These are phyloP conservation scores for Paulinella micropora DNA, from an alignment of 78 protist species.

Conservation along the genomic window DNA sequence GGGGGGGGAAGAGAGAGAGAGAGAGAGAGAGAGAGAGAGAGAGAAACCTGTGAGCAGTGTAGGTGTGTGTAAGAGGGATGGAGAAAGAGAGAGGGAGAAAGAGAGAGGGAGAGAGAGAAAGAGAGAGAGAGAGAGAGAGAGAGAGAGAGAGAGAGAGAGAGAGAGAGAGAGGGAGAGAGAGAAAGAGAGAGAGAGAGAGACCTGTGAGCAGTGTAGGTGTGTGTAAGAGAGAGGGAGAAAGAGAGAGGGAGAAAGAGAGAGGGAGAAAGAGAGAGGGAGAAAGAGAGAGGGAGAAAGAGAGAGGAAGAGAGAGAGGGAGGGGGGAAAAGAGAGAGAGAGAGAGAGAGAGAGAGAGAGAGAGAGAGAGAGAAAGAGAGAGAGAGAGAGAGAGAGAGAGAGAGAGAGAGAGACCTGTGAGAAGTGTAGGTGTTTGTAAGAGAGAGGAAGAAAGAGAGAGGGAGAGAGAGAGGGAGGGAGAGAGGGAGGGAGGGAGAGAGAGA, in stretches of 20 bases:
- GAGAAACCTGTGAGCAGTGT: too few species aligned
- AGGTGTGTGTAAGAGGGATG: too few species aligned
- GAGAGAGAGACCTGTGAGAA: too few species aligned
- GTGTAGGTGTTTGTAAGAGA: too few species aligned
- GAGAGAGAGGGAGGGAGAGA: conserved; percentile 1
- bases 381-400: background rate
- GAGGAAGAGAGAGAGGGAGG: background rate
- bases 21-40: background rate
- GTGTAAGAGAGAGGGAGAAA: too few species aligned
- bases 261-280: conserved; percentile 5
- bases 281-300: background rate
- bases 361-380: background rate
- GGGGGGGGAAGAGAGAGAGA: background rate
- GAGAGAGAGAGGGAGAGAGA: conserved; percentile 3
- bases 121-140: conserved; percentile 9
- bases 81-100: too few species aligned
- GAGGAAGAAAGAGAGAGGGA: too few species aligned
- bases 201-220: too few species aligned
- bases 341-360: background rate
- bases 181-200: too few species aligned
- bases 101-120: conserved; percentile 4
- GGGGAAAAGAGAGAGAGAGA: background rate
- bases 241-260: background rate
- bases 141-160: conserved; percentile 1
- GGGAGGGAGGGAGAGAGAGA: background rate